Percentiles rank a stretch among this genome's conserved stretches.
Conservation (phyloP, 495 filamentous ascomycete genomes). For the Cryomyces minteri region DNA sequence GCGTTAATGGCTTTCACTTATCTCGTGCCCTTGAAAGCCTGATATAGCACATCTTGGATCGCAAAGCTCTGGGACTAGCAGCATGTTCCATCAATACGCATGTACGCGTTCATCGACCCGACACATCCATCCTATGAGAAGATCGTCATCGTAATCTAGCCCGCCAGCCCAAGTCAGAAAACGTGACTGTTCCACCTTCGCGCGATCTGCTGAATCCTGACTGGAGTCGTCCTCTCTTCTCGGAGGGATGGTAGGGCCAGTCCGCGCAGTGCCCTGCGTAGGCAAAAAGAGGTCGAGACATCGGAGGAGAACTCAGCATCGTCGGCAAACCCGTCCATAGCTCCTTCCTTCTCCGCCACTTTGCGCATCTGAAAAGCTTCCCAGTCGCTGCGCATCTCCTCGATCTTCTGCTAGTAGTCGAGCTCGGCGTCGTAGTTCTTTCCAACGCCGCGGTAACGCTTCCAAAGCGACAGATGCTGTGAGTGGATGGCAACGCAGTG, state of each 20-base stretch:
- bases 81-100: too few species aligned
- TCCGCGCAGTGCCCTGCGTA: constrained; percentile 9
- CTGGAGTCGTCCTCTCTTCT: too few species aligned
- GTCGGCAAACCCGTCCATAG: not conserved
- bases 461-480: constrained; percentile 66
- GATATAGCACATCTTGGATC: too few species aligned
- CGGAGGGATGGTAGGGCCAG: not conserved
- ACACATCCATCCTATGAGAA: too few species aligned
- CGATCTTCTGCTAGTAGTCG: constrained; percentile 61
- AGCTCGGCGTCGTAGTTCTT: constrained; percentile 62
- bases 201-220: too few species aligned
- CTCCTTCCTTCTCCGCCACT: constrained; percentile 25
- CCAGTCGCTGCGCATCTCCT: constrained; percentile 59
- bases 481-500: constrained; percentile 79
- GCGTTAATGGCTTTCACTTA: too few species aligned
- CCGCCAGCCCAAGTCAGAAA: too few species aligned
- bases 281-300: constrained; percentile 23
- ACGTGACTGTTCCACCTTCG: too few species aligned
- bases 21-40: too few species aligned
- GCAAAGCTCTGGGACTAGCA: too few species aligned
- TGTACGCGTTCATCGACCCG: too few species aligned
- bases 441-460: constrained; percentile 48
- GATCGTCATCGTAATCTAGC: too few species aligned
- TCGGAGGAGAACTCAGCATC: constrained; percentile 22
- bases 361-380: constrained; percentile 31